Evolutionary conservation across 768 basidiomycete genomes (phyloP).

Genomic region (Suillus placidus): DNA sequence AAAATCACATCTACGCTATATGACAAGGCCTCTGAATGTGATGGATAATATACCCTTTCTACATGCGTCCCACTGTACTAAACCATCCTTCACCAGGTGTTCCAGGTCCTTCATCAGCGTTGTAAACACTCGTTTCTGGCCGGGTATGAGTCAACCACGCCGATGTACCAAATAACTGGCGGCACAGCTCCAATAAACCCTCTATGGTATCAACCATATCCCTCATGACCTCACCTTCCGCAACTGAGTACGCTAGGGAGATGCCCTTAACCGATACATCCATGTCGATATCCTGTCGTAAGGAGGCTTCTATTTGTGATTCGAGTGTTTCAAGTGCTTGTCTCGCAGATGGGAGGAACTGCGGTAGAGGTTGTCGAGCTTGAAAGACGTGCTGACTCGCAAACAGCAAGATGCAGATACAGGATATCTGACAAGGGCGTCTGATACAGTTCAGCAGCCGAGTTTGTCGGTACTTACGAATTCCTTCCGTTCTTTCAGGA

Average conservation of each 20-base stretch:
- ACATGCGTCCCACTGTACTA: constrained; percentile 32
- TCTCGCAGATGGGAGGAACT: constrained; percentile 50
- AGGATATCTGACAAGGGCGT: constrained; percentile 37
- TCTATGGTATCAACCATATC: constrained; percentile 47
- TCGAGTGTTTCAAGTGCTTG: constrained; percentile 42
- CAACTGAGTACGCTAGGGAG: constrained; percentile 44
- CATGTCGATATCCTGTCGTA: constrained; percentile 30
- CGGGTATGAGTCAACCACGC: constrained; percentile 39
- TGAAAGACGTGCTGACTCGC: constrained; percentile 52
- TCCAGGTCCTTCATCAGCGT: constrained; percentile 9
- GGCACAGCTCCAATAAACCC: constrained; percentile 41
- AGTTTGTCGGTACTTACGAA: constrained; percentile 31
- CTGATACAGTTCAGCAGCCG: not conserved
- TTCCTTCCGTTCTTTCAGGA: constrained; percentile 45
- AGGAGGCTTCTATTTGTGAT: constrained; percentile 36
- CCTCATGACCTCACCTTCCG: constrained; percentile 45
- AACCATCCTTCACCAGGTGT: constrained; percentile 22
- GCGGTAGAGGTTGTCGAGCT: constrained; percentile 48
- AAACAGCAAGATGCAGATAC: constrained; percentile 50
- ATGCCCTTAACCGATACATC: constrained; percentile 37
- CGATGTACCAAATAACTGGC: constrained; percentile 47
- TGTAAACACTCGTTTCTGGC: not conserved
- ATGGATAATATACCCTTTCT: not conserved
- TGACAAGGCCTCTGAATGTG: not conserved
- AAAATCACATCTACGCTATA: not conserved